These are phyloP conservation scores for Colletotrichum agaves DNA, from an alignment of 2,329 filamentous ascomycete species.

Conservation along the genomic window DNA sequence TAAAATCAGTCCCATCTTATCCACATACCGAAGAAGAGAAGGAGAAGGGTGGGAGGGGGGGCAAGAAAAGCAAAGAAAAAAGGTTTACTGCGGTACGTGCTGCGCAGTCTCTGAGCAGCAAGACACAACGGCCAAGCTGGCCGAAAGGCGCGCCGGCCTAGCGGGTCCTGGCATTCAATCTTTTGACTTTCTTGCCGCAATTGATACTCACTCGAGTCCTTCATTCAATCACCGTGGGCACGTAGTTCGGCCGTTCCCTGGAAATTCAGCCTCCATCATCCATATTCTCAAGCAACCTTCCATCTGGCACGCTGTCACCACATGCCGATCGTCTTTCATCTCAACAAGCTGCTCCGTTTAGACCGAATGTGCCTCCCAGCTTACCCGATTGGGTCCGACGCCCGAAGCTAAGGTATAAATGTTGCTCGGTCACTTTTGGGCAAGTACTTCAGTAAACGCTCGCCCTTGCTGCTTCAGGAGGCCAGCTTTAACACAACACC, in stretches of 20 bases:
- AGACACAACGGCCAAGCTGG: neutral
- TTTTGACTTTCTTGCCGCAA: neutral
- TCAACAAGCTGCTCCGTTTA: constrained; percentile 6
- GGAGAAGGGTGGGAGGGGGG: too few relatives aligned
- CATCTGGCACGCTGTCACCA: constrained; percentile 10
- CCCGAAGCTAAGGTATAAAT: constrained; percentile 15
- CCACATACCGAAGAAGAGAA: too few relatives aligned
- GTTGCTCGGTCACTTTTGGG: constrained; percentile 23
- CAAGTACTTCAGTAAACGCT: neutral
- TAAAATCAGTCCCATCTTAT: too few relatives aligned
- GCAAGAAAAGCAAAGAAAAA: too few relatives aligned
- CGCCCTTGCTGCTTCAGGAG: constrained; percentile 21
- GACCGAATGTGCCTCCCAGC: neutral
- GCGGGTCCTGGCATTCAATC: neutral
- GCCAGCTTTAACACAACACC: constrained; percentile 27
- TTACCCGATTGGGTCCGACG: constrained; percentile 14
- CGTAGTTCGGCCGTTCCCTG: neutral
- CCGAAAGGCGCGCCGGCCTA: neutral
- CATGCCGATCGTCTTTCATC: constrained; percentile 9
- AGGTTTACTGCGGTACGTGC: too few relatives aligned
- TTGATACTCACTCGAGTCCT: neutral
- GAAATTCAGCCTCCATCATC: neutral
- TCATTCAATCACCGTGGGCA: neutral
- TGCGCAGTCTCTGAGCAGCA: too few relatives aligned
- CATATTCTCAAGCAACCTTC: constrained; percentile 26